Evolutionary conservation across 441 rosid genomes (phyloP), one percentile per base, ranked within the genome.

Genomic region (Euphorbia corollata): DNA sequence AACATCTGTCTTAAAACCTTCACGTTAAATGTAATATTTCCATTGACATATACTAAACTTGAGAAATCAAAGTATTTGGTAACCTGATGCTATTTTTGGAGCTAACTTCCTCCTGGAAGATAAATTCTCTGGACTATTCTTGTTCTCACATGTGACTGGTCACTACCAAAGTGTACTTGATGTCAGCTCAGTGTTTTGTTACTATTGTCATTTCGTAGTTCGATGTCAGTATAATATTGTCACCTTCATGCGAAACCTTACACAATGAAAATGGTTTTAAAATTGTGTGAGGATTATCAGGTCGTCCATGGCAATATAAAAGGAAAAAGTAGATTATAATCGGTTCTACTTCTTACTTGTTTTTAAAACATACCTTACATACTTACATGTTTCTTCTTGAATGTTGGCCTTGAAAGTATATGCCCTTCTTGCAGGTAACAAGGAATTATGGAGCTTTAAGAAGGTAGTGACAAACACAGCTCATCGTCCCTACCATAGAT

Each of bases 401-500:
- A 57, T 7, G 22, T 8, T 66, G 55, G 57, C 54, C 38, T 59
- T 68, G 19, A 64, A 60, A 5, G 34, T 10, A 45, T 8, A 39
- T 60, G 61, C 59, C 0, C n/a, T 39, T 41, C 38, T 51, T 75
- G 76, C 70, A 93, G 98, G 91, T 85, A 61, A 83, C 92, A 2
- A 87, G 87, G 84, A 91, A 83, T 70, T 91, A 93, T 60, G 99
- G 97, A 64, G 90, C 97, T 79, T 80, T 93, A 70, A 85, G 99
- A 82, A 84, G 95, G 76, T 87, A 82, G 75, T 48, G 19, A 51
- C 56, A 68, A 63, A 10, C 24, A 53, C 22, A 11, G 24, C 15
- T 57, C 34, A 20, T 6, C 45, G 2, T 32, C 38, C 32, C 38
- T n/a, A 9, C 36, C 13, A 13, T 6, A 0, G n/a, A 63, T 30